Percentiles rank a stretch among this genome's conserved stretches.
phyloP scores from a whole-genome alignment of 129 eudicot genomes.

The Ambrosia trifida region DNA sequence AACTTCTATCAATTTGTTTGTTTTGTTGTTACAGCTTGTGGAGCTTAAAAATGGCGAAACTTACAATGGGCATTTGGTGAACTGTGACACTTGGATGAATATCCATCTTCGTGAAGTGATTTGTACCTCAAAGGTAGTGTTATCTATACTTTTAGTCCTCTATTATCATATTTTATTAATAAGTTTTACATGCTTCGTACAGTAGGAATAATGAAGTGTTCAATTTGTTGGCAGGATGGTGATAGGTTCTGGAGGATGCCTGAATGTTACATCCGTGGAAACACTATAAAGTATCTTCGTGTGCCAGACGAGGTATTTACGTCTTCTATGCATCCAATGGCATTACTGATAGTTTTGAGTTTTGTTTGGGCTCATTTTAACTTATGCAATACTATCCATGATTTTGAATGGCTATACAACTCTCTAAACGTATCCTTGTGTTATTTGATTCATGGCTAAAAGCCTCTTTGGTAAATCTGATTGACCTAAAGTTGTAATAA shows the following conservation, averaged over 20 bases:
- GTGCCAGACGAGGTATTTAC: conserved; percentile 89
- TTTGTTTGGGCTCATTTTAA: neutral
- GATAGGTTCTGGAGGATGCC: conserved; percentile 94
- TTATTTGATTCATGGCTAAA: no score
- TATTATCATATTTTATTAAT: neutral
- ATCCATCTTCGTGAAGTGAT: conserved; percentile 94
- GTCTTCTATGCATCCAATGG: conserved; percentile 53
- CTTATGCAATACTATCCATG: neutral
- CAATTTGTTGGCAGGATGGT: conserved; percentile 60
- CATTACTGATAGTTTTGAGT: neutral
- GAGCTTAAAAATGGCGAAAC: conserved; percentile 92
- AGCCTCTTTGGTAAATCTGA: no score
- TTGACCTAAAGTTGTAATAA: no score
- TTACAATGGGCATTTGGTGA: conserved; percentile 86
- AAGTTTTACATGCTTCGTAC: neutral
- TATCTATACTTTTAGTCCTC: neutral
- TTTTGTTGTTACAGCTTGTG: conserved; percentile 49
- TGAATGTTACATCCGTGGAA: conserved; percentile 86
- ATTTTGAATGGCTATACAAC: no score
- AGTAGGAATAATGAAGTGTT: neutral
- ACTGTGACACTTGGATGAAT: conserved; percentile 95
- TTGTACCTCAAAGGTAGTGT: conserved; percentile 63
- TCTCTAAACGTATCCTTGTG: no score
- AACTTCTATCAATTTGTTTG: neutral
- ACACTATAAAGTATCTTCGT: conserved; percentile 85